A percentile compares a stretch with the other conserved stretches of the same genome.
These are phyloP conservation scores for Conringia planisiliqua DNA, from an alignment of 345 rosid species.

Conservation along the genomic window DNA sequence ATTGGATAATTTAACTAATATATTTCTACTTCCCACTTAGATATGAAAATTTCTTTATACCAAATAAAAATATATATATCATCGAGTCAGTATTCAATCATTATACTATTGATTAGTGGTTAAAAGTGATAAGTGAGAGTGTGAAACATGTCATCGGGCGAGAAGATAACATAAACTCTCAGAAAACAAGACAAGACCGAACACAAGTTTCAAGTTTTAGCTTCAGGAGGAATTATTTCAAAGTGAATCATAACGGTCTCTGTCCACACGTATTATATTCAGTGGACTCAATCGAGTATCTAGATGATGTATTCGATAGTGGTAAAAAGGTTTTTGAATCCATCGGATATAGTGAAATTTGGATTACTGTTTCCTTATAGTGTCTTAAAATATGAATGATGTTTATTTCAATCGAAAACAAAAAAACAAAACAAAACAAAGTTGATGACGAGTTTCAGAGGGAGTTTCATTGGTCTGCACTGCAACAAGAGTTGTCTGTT, in stretches of 20 bases:
- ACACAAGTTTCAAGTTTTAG: too few relatives aligned
- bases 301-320: too few relatives aligned
- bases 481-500: neutral
- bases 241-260: too few relatives aligned
- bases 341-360: too few relatives aligned
- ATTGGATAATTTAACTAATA: slow-evolving; percentile 2
- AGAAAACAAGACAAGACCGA: neutral
- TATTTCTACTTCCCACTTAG: neutral
- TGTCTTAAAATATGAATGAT: too few relatives aligned
- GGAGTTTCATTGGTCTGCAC: too few relatives aligned
- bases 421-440: too few relatives aligned
- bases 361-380: too few relatives aligned
- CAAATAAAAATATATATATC: neutral
- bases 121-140: neutral
- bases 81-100: neutral
- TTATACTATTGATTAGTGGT: neutral
- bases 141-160: neutral
- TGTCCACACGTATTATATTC: too few relatives aligned
- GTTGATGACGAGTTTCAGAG: neutral
- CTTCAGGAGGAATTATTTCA: too few relatives aligned
- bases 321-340: too few relatives aligned
- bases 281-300: too few relatives aligned
- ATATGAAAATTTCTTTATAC: neutral
- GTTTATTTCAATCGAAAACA: neutral
- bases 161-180: neutral